A percentile compares a stretch with the other conserved stretches of the same genome.
These are phyloP conservation scores for Xylariomycetidae sp. DNA, from an alignment of 2,329 filamentous ascomycete genomes.

Conservation along the genomic window DNA sequence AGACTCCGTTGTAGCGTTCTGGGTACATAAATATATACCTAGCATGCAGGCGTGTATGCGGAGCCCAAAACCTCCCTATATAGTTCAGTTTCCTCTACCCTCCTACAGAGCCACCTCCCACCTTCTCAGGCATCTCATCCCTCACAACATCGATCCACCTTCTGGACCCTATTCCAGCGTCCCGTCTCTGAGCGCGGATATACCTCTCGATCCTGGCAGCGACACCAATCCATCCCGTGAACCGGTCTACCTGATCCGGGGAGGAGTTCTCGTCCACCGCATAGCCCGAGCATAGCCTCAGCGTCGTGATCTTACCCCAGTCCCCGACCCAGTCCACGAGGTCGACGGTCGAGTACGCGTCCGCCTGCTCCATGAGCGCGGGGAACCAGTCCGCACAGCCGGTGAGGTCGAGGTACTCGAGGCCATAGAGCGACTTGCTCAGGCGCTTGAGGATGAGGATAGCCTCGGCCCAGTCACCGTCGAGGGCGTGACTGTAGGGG, in stretches of 20 bases:
- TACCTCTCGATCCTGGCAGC: slow-evolving; percentile 43
- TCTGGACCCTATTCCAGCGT: too few species aligned
- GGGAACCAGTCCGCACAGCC: slow-evolving; percentile 54
- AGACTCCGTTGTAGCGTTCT: too few species aligned
- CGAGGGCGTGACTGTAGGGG: slow-evolving; percentile 53
- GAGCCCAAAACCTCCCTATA: too few species aligned
- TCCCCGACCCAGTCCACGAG: slow-evolving; percentile 49
- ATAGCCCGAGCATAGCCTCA: slow-evolving; percentile 44
- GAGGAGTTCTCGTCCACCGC: slow-evolving; percentile 29
- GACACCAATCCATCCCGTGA: slow-evolving; percentile 31
- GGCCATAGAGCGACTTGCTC: slow-evolving; percentile 48
- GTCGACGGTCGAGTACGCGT: slow-evolving; percentile 33
- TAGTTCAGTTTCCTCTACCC: too few species aligned
- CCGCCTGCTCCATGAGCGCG: slow-evolving; percentile 38
- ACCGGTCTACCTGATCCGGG: slow-evolving; percentile 27
- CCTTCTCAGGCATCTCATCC: slow-evolving; percentile 25
- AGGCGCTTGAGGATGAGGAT: slow-evolving; percentile 51
- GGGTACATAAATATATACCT: too few species aligned
- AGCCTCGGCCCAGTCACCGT: slow-evolving; percentile 57
- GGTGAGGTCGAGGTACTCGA: slow-evolving; percentile 59
- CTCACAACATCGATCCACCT: slow-evolving; percentile 45
- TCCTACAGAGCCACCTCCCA: too few species aligned
- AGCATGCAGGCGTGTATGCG: too few species aligned
- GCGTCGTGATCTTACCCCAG: slow-evolving; percentile 47
- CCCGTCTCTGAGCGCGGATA: slow-evolving; percentile 40